Conservation (phyloP, 1,284 basidiomycete genomes). For the Ustilago curta region DNA sequence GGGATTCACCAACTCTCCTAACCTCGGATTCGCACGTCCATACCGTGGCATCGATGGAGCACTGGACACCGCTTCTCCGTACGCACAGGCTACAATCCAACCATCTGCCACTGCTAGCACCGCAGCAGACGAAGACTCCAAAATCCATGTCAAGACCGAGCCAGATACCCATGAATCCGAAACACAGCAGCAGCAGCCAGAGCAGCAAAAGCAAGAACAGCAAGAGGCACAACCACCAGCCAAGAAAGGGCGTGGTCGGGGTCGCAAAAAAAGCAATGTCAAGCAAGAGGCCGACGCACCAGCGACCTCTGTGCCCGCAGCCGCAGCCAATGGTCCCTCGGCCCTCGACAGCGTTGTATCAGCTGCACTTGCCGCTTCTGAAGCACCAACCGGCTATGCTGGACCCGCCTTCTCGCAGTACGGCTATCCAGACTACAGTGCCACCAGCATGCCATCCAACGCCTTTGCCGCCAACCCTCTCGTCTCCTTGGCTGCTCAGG, state of each 20-base stretch:
- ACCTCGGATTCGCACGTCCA: conserved; percentile 45
- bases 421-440: conserved; percentile 46
- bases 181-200: conserved; percentile 5
- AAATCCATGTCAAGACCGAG: conserved; percentile 36
- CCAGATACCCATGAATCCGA: conserved; percentile 23
- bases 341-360: conserved; percentile 33
- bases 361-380: conserved; percentile 33
- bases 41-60: conserved; percentile 41
- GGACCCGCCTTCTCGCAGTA: conserved; percentile 40
- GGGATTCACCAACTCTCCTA: conserved; percentile 53
- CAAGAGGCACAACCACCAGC: conserved; percentile 12
- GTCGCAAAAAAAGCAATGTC: conserved; percentile 43
- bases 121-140: conserved; percentile 22
- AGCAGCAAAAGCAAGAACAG: neutral
- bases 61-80: conserved; percentile 36
- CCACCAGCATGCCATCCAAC: conserved; percentile 31
- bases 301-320: conserved; percentile 5
- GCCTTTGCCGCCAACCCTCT: conserved; percentile 47
- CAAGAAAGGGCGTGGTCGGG: conserved; percentile 38
- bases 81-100: conserved; percentile 36
- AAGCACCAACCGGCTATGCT: conserved; percentile 22
- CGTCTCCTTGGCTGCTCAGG: conserved; percentile 45
- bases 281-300: conserved; percentile 19
- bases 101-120: conserved; percentile 36
- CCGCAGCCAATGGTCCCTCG: conserved; percentile 9